phyloP scores from a whole-genome alignment of 495 filamentous ascomycete species.

The Rhypophila decipiens region DNA sequence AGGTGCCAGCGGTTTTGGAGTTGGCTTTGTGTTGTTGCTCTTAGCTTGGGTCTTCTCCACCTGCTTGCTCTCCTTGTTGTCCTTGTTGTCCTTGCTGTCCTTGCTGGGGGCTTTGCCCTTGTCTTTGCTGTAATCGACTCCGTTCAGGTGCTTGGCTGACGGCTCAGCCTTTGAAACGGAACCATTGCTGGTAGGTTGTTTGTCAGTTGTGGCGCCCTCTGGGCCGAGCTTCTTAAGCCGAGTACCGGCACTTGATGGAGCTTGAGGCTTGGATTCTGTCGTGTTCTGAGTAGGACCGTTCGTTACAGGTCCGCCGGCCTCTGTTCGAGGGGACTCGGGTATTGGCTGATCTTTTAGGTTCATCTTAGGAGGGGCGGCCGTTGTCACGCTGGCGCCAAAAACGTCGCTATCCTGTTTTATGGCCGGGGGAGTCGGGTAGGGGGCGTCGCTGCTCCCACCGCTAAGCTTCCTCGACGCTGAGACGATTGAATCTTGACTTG shows the following conservation, averaged over 20 bases:
- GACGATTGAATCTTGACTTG: slow-evolving; percentile 35
- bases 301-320: slow-evolving; percentile 4
- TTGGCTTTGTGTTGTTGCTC: slow-evolving; percentile 27
- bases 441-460: slow-evolving; percentile 29
- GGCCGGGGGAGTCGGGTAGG: slow-evolving; percentile 25
- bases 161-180: neutral
- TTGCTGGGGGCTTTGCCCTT: slow-evolving; percentile 9
- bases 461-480: slow-evolving; percentile 29
- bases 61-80: slow-evolving; percentile 32
- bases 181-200: neutral
- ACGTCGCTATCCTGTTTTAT: slow-evolving; percentile 23
- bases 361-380: slow-evolving; percentile 20
- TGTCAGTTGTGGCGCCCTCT: slow-evolving; percentile 2
- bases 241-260: slow-evolving; percentile 3
- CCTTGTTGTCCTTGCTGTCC: slow-evolving; percentile 7
- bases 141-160: slow-evolving; percentile 9
- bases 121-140: slow-evolving; percentile 7
- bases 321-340: slow-evolving; percentile 26
- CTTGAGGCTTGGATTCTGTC: slow-evolving; percentile 12
- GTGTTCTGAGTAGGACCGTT: slow-evolving; percentile 1
- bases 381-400: slow-evolving; percentile 24
- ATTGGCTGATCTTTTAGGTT: slow-evolving; percentile 28
- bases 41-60: slow-evolving; percentile 35
- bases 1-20: slow-evolving; percentile 21
- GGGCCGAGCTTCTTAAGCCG: neutral